Conservation (phyloP, 1,284 basidiomycete species). For the Malassezia obtusa region DNA sequence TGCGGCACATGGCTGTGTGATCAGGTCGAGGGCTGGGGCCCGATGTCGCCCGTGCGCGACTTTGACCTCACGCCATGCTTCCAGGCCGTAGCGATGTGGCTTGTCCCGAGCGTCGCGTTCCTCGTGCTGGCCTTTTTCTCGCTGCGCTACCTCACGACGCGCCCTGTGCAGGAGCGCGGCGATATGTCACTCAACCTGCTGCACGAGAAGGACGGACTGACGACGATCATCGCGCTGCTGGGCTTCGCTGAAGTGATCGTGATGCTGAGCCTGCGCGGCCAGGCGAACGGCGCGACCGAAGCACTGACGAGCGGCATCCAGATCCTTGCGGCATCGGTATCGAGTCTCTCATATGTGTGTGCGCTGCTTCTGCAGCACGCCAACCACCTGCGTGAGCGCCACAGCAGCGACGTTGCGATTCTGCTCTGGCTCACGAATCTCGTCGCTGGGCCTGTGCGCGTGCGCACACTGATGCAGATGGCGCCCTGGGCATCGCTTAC, state of each 20-base stretch:
- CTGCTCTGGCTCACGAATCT: slow-evolving; percentile 73
- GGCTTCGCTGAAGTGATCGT: slow-evolving; percentile 50
- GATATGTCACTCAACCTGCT: slow-evolving; percentile 24
- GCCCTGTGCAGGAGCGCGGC: slow-evolving; percentile 16
- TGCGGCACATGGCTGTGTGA: slow-evolving; percentile 14
- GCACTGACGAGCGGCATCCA: slow-evolving; percentile 21
- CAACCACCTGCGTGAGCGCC: slow-evolving; percentile 68
- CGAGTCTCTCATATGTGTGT: slow-evolving; percentile 29
- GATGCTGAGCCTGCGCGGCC: slow-evolving; percentile 57
- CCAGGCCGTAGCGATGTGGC: slow-evolving; percentile 55
- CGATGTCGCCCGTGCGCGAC: slow-evolving; percentile 57
- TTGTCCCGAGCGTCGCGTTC: slow-evolving; percentile 28
- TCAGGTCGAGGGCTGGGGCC: slow-evolving; percentile 54
- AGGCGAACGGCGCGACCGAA: slow-evolving; percentile 51
- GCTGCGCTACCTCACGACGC: slow-evolving; percentile 18
- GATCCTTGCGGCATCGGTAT: slow-evolving; percentile 22
- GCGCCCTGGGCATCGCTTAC: slow-evolving; percentile 22
- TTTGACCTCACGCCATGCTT: slow-evolving; percentile 79
- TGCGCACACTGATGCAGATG: slow-evolving; percentile 39
- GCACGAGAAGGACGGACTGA: slow-evolving; percentile 39
- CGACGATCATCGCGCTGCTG: slow-evolving; percentile 49
- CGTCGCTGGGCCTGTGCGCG: slow-evolving; percentile 55
- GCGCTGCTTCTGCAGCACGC: slow-evolving; percentile 46
- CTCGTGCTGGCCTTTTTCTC: slow-evolving; percentile 22
- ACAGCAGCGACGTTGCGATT: slow-evolving; percentile 66